phyloP scores from a whole-genome alignment of 2,329 filamentous ascomycete species.

The Xylaria sp. region DNA sequence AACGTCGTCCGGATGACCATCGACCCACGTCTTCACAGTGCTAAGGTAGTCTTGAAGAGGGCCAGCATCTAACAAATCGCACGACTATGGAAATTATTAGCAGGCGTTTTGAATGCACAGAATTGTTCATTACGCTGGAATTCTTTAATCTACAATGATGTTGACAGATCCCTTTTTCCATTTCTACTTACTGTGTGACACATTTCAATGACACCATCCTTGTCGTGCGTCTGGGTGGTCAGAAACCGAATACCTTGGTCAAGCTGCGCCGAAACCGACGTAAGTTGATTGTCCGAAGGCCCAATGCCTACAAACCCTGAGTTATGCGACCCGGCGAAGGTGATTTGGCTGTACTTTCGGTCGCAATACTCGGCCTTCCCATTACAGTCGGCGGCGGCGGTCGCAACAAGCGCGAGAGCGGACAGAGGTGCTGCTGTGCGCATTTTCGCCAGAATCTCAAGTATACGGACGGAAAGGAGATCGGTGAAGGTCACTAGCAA shows the following conservation, averaged over 20 bases:
- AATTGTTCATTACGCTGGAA: neutral
- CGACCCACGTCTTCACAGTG: slow-evolving; percentile 69
- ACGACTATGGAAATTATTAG: slow-evolving; percentile 51
- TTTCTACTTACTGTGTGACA: slow-evolving; percentile 65
- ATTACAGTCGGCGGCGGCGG: slow-evolving; percentile 60
- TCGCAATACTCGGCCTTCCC: slow-evolving; percentile 65
- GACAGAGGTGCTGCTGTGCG: slow-evolving; percentile 31
- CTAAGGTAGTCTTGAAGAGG: slow-evolving; percentile 64
- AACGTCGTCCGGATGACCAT: slow-evolving; percentile 67
- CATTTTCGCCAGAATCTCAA: slow-evolving; percentile 24
- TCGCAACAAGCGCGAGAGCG: slow-evolving; percentile 40
- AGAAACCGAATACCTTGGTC: slow-evolving; percentile 71
- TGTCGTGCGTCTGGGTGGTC: slow-evolving; percentile 70
- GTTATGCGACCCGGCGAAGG: slow-evolving; percentile 73
- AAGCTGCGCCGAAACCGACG: slow-evolving; percentile 67
- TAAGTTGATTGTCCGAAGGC: slow-evolving; percentile 68
- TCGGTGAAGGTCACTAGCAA: neutral
- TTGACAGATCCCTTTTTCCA: neutral
- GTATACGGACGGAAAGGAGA: neutral
- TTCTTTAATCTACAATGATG: neutral
- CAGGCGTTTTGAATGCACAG: neutral
- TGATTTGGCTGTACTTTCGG: slow-evolving; percentile 67
- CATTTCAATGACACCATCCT: slow-evolving; percentile 63
- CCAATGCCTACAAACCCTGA: slow-evolving; percentile 69
- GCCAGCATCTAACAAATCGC: slow-evolving; percentile 68